Base-by-base conservation (phyloP, 208 protist genomes). In the Trypanosomatidae sp. region DNA sequence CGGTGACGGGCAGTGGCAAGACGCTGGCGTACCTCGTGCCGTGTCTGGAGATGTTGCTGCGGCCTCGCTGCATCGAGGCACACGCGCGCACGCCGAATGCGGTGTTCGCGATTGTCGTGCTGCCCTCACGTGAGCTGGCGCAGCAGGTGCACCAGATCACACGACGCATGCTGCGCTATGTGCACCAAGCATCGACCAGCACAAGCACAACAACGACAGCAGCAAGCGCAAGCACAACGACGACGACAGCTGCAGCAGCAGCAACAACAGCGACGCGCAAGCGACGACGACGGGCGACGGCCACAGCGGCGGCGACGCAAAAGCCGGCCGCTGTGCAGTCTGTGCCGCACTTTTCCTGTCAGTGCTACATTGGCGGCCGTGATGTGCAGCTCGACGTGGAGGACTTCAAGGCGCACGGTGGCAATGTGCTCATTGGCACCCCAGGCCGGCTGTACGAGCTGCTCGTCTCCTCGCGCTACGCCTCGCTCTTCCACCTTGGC, bases 121-220 rank as follows among this genome's bases (percentile, higher is more conserved):
- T 95, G 6, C 93, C 92, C 3, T 96, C 92, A 8, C 65, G 94
- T 11, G 95, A 98, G 72, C 63, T 98, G 6, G 95, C 92, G n/a
- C 75, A 95, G 59, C 92, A 98, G 62, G 88, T 96, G 15, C 84
- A 89, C 56, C 40, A 75, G 11, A 49, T 91, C 1, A 56, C 80
- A 0, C 79, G 73, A 47, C 48, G 56, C 25, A 94, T 93, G 79
- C 39, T 91, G 16, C 44, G 75, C 37, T 87, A 66, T 33, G 53
- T 95, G 19, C 53, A 66, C 20, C n/a, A n/a, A n/a, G n/a, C n/a
- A n/a, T n/a, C n/a, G 56, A 69, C 15, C 48, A 66, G 22, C 79
- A 74, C 56, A 63, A 61, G 23, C 50, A 43, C n/a, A 55, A 61
- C 30, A 62, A 47, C 47, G 19, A 51, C 0, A 44, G 44, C 4